Base-by-base conservation (phyloP, 495 filamentous ascomycete genomes). In the Aspergillus egyptiacus region DNA sequence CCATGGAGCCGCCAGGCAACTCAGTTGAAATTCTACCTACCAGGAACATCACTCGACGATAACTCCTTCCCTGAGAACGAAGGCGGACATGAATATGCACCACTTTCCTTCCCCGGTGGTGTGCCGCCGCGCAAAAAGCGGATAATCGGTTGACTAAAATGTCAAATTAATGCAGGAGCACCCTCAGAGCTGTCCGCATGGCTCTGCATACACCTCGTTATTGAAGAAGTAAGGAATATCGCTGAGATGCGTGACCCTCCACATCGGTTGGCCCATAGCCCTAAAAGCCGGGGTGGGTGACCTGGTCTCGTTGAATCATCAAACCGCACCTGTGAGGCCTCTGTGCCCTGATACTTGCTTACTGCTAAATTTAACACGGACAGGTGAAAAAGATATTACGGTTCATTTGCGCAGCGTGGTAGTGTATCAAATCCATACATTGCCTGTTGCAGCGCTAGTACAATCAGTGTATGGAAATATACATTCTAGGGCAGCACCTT, bases 211-310 rank as follows among this genome's bases (percentile, higher is more conserved):
- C 54, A 32, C n/a, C 5, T 49, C 32, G 15, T 65, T 65, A 15
- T 68, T 67, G 40, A 68, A 63, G 17, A 72, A 45, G 54, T 77
- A 76, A 6, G 71, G 66, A 24, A 76, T 66, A 44, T 78, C 72
- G 13, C 67, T 64, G 1, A 68, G 63, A 48, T 76, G 75, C 6
- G 67, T 51, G 1, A 72, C 67, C 36, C 69, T 59, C 40, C 69
- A 62, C 20, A 65, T 63, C 3, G 61, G 50, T 2, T 62, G 52
- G 8, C 63, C 61, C 53, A 67, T 42, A 10, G 27, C 42, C 6
- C 57, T 41, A 7, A 67, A 56, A 2, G 68, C 55, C 0, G 65
- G 61, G 8, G 60, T 54, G 32, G n/a, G n/a, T n/a, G 62, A 66
- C 24, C 67, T 60, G 4, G 74, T 76, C 28, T 68, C 61, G 50